Base-by-base conservation (phyloP, 139 green algal species). In the Auxenochlorella protothecoides region DNA sequence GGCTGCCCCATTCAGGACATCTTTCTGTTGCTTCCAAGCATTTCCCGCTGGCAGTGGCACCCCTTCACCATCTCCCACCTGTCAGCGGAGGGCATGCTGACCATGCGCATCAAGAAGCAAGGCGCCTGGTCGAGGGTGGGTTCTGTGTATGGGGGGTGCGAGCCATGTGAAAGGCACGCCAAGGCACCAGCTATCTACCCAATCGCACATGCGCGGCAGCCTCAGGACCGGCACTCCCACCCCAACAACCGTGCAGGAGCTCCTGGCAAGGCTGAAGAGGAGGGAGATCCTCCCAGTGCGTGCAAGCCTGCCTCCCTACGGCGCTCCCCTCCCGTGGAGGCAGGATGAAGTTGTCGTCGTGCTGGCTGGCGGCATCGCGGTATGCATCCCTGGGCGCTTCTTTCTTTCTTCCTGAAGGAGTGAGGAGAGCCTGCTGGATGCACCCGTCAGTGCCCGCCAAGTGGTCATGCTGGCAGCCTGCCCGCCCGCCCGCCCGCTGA, bases 291-390 rank as follows among this genome's bases (percentile, higher is more conserved):
- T 79, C 11, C 59, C 74, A 14, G 68, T 79, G 3, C 54, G 74
- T 12, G 74, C 78, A 44, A 59, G 55, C 53, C 59, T 70, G 6
- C 74, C 74, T 9, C 55, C 78, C 2, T 57, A 59, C 11, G 59
- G 57, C 14, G 74, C 69, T 12, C 53, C 59, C 51, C 53, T 65
- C 9, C 14, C 59, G 16, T 80, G 76, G 60, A 5, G 63, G 27
- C 12, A 61, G 44, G 72, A 73, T 15, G 5, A 73, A 16, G n/a
- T 55, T 2, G 5, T 83, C 8, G 5, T 83, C 12, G n/a, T 83
- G 6, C 51, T 83, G 3, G 78, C 64, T 10, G 78, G 78, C 11
- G 78, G 78, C 16, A 62, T 83, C 44, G 78, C 69, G 71, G 72
- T 81, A 83, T n/a, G 72, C 63, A 59, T 74, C 54, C 3, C 59